Percentiles rank a stretch among this genome's conserved stretches.
These are phyloP conservation scores for Phytophthora parvispora DNA, from an alignment of 352 stramenopile species.

Conservation along the genomic window DNA sequence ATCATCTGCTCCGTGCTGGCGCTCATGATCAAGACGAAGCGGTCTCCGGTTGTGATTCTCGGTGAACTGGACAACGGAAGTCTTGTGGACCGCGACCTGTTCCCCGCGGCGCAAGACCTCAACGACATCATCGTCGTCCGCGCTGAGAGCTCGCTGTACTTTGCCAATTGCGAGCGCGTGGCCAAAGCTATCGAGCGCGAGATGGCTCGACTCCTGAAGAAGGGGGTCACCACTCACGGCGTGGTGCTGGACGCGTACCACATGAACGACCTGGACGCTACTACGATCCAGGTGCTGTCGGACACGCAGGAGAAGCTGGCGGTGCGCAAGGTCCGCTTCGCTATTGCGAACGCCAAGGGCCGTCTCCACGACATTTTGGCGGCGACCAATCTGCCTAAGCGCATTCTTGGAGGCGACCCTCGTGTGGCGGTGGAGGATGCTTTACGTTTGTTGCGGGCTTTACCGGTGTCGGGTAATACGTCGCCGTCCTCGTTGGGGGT, in stretches of 20 bases:
- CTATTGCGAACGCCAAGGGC: constrained; percentile 55
- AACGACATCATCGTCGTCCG: constrained; percentile 50
- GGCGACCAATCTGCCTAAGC: constrained; percentile 50
- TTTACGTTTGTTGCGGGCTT: neutral
- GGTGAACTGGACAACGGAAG: constrained; percentile 48
- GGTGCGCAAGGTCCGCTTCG: constrained; percentile 44
- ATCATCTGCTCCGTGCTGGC: constrained; percentile 67
- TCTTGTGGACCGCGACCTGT: constrained; percentile 42
- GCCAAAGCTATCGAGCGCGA: constrained; percentile 47
- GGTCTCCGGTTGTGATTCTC: constrained; percentile 44
- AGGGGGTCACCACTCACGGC: constrained; percentile 37
- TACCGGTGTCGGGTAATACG: neutral
- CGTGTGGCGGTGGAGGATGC: neutral
- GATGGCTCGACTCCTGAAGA: constrained; percentile 29
- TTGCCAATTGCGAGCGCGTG: constrained; percentile 67
- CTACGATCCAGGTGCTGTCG: constrained; percentile 66
- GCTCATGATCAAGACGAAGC: constrained; percentile 68
- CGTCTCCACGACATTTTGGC: constrained; percentile 48
- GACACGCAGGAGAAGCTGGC: constrained; percentile 67
- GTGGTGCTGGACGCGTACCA: constrained; percentile 57
- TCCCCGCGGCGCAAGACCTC: constrained; percentile 17
- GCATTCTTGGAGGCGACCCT: neutral
- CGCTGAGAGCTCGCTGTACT: constrained; percentile 67
- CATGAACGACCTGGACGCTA: constrained; percentile 74
- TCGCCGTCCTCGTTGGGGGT: neutral